These are phyloP conservation scores for Pythium myriotylum DNA, from an alignment of 352 stramenopile species.

Conservation along the genomic window DNA sequence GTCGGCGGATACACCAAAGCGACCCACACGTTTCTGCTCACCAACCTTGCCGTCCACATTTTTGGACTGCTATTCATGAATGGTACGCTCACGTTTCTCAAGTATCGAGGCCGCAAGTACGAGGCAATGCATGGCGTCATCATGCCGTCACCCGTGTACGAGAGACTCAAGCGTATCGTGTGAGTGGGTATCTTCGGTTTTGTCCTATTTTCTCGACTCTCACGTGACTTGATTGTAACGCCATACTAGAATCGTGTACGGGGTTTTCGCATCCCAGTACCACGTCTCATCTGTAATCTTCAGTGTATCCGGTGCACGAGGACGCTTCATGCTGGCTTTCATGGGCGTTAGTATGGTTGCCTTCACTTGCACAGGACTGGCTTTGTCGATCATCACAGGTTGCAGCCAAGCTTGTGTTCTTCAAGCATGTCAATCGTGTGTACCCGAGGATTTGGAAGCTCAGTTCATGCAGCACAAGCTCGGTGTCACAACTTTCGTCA, in stretches of 20 bases:
- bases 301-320: background rate
- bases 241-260: constrained; percentile 25
- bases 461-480: constrained; percentile 14
- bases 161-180: constrained; percentile 30
- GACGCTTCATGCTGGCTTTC: constrained; percentile 2
- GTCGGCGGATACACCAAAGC: constrained; percentile 11
- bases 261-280: constrained; percentile 23
- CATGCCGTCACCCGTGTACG: constrained; percentile 28
- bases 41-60: constrained; percentile 8
- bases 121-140: constrained; percentile 31
- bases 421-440: background rate
- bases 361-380: constrained; percentile 1
- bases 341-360: constrained; percentile 12
- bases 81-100: constrained; percentile 11
- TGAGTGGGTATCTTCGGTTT: constrained; percentile 5
- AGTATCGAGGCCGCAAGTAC: constrained; percentile 23
- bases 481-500: constrained; percentile 3
- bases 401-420: constrained; percentile 11
- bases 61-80: constrained; percentile 19
- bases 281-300: constrained; percentile 20
- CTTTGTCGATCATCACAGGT: constrained; percentile 3
- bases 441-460: constrained; percentile 10
- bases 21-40: background rate
- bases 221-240: background rate
- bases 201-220: background rate